Evolutionary conservation across 306 rosid species (phyloP).

Genomic region (Casuarina cunninghamiana): DNA sequence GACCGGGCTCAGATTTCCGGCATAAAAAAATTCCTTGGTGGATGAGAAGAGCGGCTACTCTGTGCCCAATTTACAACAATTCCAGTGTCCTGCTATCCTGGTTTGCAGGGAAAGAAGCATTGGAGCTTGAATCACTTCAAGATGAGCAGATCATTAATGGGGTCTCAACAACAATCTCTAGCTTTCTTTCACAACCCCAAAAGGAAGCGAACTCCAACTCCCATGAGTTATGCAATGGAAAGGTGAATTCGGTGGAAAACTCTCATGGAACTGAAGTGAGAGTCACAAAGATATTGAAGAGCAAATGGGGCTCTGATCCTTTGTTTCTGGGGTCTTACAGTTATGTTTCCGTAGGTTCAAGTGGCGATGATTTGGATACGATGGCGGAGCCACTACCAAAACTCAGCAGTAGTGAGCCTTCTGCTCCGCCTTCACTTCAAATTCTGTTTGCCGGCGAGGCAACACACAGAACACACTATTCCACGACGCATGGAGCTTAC

Average conservation of each 20-base stretch:
- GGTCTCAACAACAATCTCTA: constrained; percentile 61
- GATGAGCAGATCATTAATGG: constrained; percentile 75
- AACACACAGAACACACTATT: constrained; percentile 95
- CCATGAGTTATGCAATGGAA: constrained; percentile 43
- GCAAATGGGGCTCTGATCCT: constrained; percentile 81
- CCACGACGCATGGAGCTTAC: constrained; percentile 99
- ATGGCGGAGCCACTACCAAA: constrained; percentile 91
- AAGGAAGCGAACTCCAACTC: constrained; percentile 27
- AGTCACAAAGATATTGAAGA: constrained; percentile 62
- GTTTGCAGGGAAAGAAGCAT: constrained; percentile 91
- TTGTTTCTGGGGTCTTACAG: constrained; percentile 86
- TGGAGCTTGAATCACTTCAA: constrained; percentile 66
- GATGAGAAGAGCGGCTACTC: constrained; percentile 82
- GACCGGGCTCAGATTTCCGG: constrained; percentile 58
- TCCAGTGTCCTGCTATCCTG: constrained; percentile 76
- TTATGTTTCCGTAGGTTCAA: constrained; percentile 84
- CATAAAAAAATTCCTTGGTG: constrained; percentile 81
- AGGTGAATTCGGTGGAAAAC: constrained; percentile 31
- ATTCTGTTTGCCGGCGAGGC: constrained; percentile 98
- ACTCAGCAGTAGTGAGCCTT: constrained; percentile 30
- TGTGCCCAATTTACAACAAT: constrained; percentile 66
- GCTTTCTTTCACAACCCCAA: constrained; percentile 42
- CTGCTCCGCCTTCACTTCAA: constrained; percentile 60
- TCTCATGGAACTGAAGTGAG: constrained; percentile 39
- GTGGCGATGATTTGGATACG: constrained; percentile 81